phyloP scores from a whole-genome alignment of 495 filamentous ascomycete genomes.

The Xylaria acuta region DNA sequence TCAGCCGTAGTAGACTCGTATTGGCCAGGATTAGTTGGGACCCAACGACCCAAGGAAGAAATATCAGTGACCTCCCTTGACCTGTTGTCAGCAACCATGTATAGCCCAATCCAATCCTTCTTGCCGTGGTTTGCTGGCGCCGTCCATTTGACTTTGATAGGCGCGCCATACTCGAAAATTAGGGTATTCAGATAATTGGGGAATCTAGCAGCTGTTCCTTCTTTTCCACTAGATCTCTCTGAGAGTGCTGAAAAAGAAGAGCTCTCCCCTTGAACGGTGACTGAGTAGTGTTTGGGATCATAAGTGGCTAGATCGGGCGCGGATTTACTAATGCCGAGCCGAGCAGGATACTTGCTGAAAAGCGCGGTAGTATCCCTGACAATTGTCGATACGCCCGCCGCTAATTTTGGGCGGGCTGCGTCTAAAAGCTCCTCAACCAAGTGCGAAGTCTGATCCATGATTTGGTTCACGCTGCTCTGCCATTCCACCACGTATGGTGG shows the following conservation, averaged over 20 bases:
- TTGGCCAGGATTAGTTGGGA: slow-evolving; percentile 75
- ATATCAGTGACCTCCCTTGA: slow-evolving; percentile 83
- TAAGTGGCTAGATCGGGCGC: slow-evolving; percentile 83
- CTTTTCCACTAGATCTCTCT: slow-evolving; percentile 58
- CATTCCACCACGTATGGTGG: slow-evolving; percentile 75
- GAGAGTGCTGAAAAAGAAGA: slow-evolving; percentile 53
- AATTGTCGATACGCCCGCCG: slow-evolving; percentile 83
- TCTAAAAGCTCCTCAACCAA: slow-evolving; percentile 93
- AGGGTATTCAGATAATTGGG: slow-evolving; percentile 67
- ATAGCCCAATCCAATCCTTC: slow-evolving; percentile 94
- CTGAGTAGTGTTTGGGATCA: slow-evolving; percentile 79
- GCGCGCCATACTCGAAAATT: slow-evolving; percentile 86
- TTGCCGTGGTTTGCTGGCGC: slow-evolving; percentile 90
- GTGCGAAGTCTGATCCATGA: slow-evolving; percentile 81
- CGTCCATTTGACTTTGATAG: slow-evolving; percentile 90
- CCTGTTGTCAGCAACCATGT: slow-evolving; percentile 90
- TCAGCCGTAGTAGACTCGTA: slow-evolving; percentile 81
- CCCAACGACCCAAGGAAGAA: slow-evolving; percentile 88
- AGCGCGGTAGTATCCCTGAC: slow-evolving; percentile 86
- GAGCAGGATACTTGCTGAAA: slow-evolving; percentile 89
- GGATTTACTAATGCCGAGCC: slow-evolving; percentile 82
- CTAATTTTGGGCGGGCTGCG: slow-evolving; percentile 82
- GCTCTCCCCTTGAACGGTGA: slow-evolving; percentile 73
- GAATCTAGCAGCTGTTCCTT: slow-evolving; percentile 52
- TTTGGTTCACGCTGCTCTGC: slow-evolving; percentile 85